Base-by-base conservation (phyloP, 768 basidiomycete species). In the Leccinum boreale region DNA sequence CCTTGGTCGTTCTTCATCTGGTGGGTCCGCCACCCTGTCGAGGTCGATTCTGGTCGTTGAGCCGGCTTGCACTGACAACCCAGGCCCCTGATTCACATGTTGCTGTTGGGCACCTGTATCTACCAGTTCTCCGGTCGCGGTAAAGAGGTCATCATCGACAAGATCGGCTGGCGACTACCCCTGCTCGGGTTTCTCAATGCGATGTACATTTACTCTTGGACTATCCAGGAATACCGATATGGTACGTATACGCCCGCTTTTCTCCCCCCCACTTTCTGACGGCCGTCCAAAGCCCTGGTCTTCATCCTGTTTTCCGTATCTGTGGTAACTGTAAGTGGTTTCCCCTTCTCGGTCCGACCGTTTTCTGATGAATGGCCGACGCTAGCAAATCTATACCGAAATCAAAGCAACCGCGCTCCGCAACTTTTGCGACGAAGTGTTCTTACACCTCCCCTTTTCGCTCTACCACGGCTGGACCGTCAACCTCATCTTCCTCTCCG, bases 361-460 rank as follows among this genome's bases (percentile, higher is more conserved):
- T 42, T 15, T 28, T 2, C 61, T 62, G 11, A 56, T 17, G 36
- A 0, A 29, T 4, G 15, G 7, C 36, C 36, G 4, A 26, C 35
- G 24, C 9, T 63, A 79, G 71, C 83, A 86, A 72, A 84, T 87
- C 67, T 86, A 89, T 71, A 85, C 83, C 65, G 73, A 85, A 54
- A 80, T 89, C 67, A 85, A 86, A 73, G 79, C 77, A 63, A 83
- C 68, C n/a, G 70, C 75, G 21, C 70, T 81, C 53, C 76, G 81
- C 63, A 77, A 71, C 61, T 63, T 79, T 48, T 74, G 73, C 44
- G 85, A 87, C 62, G 85, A 87, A 62, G 65, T 85, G 58, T 86
- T 87, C 52, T 73, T 89, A n/a, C 86, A 88, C 66, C 79, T 87
- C 11, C 87, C 88, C 4, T 89, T 90, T 75, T 85, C 82, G 12